Base-by-base conservation (phyloP, 768 basidiomycete genomes). In the Suillus alpinus region DNA sequence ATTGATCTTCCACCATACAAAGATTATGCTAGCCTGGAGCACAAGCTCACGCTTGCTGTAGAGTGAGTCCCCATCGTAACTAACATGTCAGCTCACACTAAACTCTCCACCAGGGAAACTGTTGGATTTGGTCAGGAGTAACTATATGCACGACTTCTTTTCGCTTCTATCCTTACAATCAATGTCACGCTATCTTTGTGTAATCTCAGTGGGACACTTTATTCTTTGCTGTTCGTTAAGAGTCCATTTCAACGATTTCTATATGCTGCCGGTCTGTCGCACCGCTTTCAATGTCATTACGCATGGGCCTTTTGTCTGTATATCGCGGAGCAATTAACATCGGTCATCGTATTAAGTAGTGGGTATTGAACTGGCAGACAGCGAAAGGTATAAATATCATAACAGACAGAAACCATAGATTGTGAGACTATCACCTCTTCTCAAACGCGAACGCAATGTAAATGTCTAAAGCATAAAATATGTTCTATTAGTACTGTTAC, bases 1-100 rank as follows among this genome's bases (percentile, higher is more conserved):
- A 94, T 96, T 67, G 97, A 99, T 77, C 76, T 99, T 58, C 97
- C 97, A n/a, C 93, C 95, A 13, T 99, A 99, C 75, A 95, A 94
- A 71, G 93, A 94, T 67, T 97, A 96, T 71, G 91, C 91, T 43
- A 93, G 87, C 66, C 74, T 98, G 66, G 96, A 98, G 74, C 91
- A 98, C 51, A 98, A 98, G 79, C 78, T 99, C 63, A 96, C 95
- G 3, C 81, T 95, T 63, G 94, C 94, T 58, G 92, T 95, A 60
- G 94, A 96, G 91, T 92, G 75, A 75, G 93, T 87, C 43, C 29
- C 59, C 55, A 26, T 39, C 51, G 62, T 16, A 46, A 29, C 49
- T 43, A 61, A 5, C 43, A 57, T 57, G 53, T 67, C 9, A 50
- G 63, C 10, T 63, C 56, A 58, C 56, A 69, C 58, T 74, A 36